These are phyloP conservation scores for Alternaria triticina DNA, from an alignment of 2,329 filamentous ascomycete species.

Conservation along the genomic window DNA sequence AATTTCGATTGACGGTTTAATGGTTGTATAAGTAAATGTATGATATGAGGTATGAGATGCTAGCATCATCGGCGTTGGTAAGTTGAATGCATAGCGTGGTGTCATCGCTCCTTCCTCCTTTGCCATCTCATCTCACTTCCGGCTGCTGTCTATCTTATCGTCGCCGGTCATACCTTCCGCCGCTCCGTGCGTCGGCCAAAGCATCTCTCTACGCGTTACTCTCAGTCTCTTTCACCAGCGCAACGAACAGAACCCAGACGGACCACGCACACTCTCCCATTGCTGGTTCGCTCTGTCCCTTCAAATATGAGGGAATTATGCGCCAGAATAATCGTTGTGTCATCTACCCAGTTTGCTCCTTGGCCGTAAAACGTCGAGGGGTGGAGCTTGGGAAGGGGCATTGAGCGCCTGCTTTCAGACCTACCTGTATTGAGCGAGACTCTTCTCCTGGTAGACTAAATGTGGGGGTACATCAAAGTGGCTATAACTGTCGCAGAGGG, in stretches of 20 bases:
- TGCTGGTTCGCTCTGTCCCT: constrained; percentile 31
- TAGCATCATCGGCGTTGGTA: constrained; percentile 21
- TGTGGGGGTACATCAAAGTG: constrained; percentile 33
- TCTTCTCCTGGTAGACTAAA: constrained; percentile 46
- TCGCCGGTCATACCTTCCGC: not conserved
- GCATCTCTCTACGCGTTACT: not conserved
- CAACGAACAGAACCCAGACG: constrained; percentile 40
- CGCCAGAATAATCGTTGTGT: constrained; percentile 33
- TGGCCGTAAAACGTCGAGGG: not conserved
- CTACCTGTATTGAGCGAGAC: constrained; percentile 39
- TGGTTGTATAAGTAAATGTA: constrained; percentile 22
- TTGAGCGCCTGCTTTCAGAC: constrained; percentile 40
- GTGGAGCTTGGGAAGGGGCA: constrained; percentile 19
- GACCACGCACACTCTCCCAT: constrained; percentile 23
- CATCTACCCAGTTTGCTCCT: constrained; percentile 10
- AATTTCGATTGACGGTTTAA: not conserved
- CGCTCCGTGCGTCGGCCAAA: not conserved
- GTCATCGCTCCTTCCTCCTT: constrained; percentile 5
- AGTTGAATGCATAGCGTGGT: constrained; percentile 19
- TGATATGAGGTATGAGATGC: constrained; percentile 11
- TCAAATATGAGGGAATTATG: constrained; percentile 8
- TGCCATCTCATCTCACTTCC: not conserved
- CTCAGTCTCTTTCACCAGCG: constrained; percentile 26
- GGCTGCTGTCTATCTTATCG: not conserved
- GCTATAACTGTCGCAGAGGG: not conserved